A percentile compares a stretch with the other conserved stretches of the same genome.
Evolutionary conservation across 257 asterid genomes (phyloP).

Genomic region (Lithospermum erythrorhizon): DNA sequence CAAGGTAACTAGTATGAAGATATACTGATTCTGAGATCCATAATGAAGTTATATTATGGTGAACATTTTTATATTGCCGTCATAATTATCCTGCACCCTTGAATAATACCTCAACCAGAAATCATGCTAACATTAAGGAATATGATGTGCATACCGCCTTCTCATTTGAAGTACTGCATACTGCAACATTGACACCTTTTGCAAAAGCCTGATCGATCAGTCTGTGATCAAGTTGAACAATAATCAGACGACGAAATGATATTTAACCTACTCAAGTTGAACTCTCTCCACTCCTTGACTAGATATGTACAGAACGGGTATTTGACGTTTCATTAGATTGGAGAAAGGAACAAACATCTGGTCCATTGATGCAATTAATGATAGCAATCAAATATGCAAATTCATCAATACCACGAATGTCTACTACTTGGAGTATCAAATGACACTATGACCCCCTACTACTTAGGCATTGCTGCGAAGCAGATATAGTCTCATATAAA

Average conservation of each 20-base stretch:
- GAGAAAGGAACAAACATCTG: no score
- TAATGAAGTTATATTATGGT: neutral
- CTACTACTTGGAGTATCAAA: no score
- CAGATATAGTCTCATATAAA: neutral
- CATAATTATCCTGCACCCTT: neutral
- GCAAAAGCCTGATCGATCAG: slow-evolving; percentile 81
- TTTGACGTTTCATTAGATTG: no score
- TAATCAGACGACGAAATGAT: no score
- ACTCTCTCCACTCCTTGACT: no score
- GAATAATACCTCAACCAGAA: neutral
- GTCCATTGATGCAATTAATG: no score
- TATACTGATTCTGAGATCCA: neutral
- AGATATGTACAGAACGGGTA: no score
- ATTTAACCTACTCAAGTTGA: no score
- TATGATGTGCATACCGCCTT: slow-evolving; percentile 92
- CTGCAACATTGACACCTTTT: slow-evolving; percentile 77
- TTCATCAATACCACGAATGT: no score
- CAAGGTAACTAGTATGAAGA: neutral
- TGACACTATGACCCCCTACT: no score
- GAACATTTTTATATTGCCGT: neutral
- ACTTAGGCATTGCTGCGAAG: no score
- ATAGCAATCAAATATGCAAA: no score
- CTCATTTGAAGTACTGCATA: slow-evolving; percentile 97
- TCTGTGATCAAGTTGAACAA: slow-evolving; percentile 32
- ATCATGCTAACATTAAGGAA: slow-evolving; percentile 27